phyloP scores from a whole-genome alignment of 225 moss, liverwort and hornwort species.

The Bryoerythrophyllum caledonicum region DNA sequence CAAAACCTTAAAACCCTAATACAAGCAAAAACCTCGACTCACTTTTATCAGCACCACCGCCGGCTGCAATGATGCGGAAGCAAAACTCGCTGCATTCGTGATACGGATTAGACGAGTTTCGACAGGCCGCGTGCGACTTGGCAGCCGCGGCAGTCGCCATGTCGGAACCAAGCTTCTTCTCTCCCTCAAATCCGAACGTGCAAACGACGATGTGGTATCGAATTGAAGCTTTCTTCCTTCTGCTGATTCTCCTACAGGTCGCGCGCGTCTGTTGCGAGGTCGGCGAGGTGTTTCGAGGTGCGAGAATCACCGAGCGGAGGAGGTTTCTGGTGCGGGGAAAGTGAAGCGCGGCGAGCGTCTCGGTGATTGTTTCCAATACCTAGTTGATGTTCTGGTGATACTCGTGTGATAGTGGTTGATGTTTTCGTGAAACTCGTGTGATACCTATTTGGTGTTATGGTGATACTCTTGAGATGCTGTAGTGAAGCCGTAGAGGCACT shows the following conservation, averaged over 20 bases:
- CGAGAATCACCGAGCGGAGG: background rate
- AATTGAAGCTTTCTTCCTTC: background rate
- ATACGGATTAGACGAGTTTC: slow-evolving; percentile 55
- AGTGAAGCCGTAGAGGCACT: too few species aligned
- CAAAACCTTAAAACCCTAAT: slow-evolving; percentile 7
- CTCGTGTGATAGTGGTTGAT: too few species aligned
- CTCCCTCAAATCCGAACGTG: background rate
- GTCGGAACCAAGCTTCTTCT: background rate
- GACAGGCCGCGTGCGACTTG: slow-evolving; percentile 56
- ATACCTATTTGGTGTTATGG: too few species aligned
- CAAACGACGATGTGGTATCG: background rate
- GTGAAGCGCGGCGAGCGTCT: background rate
- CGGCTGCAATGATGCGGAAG: slow-evolving; percentile 52
- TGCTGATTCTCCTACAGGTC: background rate
- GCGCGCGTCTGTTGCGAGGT: background rate
- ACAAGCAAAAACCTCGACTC: background rate
- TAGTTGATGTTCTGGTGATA: background rate
- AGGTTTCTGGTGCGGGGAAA: too few species aligned
- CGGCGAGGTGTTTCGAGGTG: background rate
- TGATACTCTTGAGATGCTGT: too few species aligned
- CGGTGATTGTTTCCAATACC: background rate
- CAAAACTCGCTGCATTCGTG: slow-evolving; percentile 66
- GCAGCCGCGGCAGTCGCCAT: slow-evolving; percentile 37
- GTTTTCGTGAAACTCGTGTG: background rate
- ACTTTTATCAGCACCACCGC: slow-evolving; percentile 30